phyloP scores from a whole-genome alignment of 441 rosid genomes.

The Eruca vesicaria region DNA sequence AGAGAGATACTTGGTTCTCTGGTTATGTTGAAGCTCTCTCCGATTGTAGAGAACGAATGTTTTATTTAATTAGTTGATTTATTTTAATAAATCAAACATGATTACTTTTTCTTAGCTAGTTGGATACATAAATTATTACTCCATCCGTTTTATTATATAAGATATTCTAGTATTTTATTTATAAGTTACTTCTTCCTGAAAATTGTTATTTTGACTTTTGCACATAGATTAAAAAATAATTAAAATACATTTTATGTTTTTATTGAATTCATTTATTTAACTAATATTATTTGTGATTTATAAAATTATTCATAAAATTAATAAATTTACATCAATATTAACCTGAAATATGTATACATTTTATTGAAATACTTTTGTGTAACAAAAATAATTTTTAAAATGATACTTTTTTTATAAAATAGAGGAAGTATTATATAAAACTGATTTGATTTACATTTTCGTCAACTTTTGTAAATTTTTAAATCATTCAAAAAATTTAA shows the following conservation, averaged over 20 bases:
- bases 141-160: background rate
- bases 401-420: too few species aligned
- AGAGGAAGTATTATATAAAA: background rate
- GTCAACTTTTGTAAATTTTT: background rate
- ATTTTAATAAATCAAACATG: background rate
- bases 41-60: constrained; percentile 18
- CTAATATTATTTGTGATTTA: too few species aligned
- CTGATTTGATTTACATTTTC: background rate
- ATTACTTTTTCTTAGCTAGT: background rate
- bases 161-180: background rate
- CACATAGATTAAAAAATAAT: too few species aligned
- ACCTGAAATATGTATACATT: too few species aligned
- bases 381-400: too few species aligned
- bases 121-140: background rate
- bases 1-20: constrained; percentile 23
- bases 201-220: too few species aligned
- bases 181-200: background rate
- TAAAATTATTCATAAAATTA: too few species aligned
- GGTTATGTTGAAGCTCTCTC: constrained; percentile 1
- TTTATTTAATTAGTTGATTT: background rate
- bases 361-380: too few species aligned
- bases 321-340: too few species aligned
- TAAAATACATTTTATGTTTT: too few species aligned
- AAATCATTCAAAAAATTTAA: background rate
- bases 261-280: too few species aligned